Base-by-base conservation (phyloP, 352 stramenopile species). In the Pythium dissimile region DNA sequence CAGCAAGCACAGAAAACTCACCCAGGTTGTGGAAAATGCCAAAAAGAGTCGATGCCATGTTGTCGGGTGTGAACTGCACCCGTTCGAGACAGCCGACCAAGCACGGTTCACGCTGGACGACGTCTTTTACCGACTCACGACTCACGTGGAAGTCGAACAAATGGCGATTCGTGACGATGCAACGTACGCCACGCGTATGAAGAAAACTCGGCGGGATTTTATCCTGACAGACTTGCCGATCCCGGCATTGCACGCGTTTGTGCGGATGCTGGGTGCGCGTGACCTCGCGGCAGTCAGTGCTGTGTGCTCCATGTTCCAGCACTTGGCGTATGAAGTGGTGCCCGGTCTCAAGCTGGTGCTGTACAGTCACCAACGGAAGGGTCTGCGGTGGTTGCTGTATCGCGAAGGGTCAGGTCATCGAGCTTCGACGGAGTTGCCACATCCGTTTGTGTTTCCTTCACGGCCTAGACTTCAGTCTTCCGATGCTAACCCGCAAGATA, bases 321-420 rank as follows among this genome's bases (percentile, higher is more conserved):
- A 92, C 51, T 62, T 94, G 50, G 65, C 85, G 35, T 94, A 94
- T 59, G 85, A 92, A 63, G 82, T 90, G 35, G 85, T 90, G 10
- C 85, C 82, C 18, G 80, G 83, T 3, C 59, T 94, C 7, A 79
- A 88, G 28, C 63, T 94, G 26, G 59, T 80, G 12, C 67, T 94
- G 5, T 94, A 83, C 48, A 77, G 75, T 24, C 85, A 94, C 60
- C 85, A 94, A 32, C 69, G 71, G 12, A 76, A 77, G 62, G 82
- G 71, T 1, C 66, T 94, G 18, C 90, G 91, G 44, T 94, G 84
- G 79, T 81, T 94, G 59, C 54, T 92, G 31, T 77, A 77, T 3
- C 85, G 85, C 23, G 85, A 94, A 55, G 77, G 76, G 1, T 63
- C 66, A 0, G 57, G 48, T 2, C 56, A 43, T 13, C 30, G 30